A percentile compares a stretch with the other conserved stretches of the same genome.
These are phyloP conservation scores for Aspergillus persii DNA, from an alignment of 2,329 filamentous ascomycete species.

Conservation along the genomic window DNA sequence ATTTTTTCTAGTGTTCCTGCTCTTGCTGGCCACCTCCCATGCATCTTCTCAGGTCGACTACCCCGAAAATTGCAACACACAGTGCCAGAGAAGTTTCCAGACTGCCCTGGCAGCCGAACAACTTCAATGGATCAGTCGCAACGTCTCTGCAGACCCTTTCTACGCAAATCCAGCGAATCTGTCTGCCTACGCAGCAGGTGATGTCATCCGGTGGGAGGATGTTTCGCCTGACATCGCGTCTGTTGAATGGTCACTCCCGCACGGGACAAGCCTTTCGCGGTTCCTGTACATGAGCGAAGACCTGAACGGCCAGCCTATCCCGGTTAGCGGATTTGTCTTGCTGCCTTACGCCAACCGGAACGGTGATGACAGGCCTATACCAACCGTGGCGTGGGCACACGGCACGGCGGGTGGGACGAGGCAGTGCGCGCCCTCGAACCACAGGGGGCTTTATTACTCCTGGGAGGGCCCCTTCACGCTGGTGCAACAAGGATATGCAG, in stretches of 20 bases:
- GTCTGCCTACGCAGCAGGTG: neutral
- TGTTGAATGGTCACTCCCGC: neutral
- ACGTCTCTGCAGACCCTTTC: neutral
- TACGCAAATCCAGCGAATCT: neutral
- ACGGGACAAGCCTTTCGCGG: neutral
- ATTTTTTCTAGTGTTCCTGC: neutral
- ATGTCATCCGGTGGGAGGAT: neutral
- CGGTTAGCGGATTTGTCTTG: neutral
- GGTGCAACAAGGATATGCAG: constrained; percentile 1
- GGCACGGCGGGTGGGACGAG: neutral
- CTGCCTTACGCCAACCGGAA: neutral
- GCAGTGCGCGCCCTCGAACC: neutral
- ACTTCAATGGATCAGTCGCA: neutral
- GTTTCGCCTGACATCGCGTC: neutral
- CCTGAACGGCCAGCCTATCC: neutral
- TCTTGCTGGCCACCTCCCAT: neutral
- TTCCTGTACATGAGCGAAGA: neutral
- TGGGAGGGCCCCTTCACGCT: neutral
- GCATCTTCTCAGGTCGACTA: neutral
- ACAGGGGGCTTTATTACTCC: neutral
- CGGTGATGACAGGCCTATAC: neutral
- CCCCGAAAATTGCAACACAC: neutral
- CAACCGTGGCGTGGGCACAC: neutral
- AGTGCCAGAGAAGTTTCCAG: neutral
- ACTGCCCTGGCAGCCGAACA: neutral